These are phyloP conservation scores for Pneumocystis canis DNA, from an alignment of 1,139 yeast species.

Conservation along the genomic window DNA sequence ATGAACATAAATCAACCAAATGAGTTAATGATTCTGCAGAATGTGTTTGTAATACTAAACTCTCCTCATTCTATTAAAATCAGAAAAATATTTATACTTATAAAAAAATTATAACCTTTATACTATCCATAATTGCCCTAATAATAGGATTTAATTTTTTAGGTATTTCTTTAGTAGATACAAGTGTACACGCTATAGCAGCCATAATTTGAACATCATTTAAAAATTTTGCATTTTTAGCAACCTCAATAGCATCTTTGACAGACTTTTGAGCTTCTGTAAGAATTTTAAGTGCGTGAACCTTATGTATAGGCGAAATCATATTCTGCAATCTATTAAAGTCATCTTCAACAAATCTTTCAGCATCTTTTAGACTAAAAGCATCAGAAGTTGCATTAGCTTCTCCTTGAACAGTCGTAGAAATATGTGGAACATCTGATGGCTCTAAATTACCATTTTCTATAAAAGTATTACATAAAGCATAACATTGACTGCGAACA, in stretches of 20 bases:
- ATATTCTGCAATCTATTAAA: conserved; percentile 50
- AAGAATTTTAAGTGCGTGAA: conserved; percentile 56
- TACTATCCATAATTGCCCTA: conserved; percentile 81
- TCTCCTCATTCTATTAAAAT: conserved; percentile 38
- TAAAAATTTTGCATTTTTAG: conserved; percentile 38
- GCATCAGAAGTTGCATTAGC: conserved; percentile 91
- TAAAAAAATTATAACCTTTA: conserved; percentile 30
- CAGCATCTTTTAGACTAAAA: conserved; percentile 66
- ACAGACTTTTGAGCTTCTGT: conserved; percentile 70
- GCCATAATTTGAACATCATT: conserved; percentile 57
- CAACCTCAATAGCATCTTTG: conserved; percentile 51
- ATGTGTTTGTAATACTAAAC: conserved; percentile 49
- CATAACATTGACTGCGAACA: conserved; percentile 75
- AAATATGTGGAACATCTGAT: conserved; percentile 67
- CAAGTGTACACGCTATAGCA: conserved; percentile 58
- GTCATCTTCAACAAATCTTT: conserved; percentile 48
- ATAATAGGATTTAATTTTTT: conserved; percentile 78
- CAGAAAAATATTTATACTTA: background rate
- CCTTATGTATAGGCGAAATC: conserved; percentile 57
- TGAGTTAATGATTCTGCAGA: conserved; percentile 57
- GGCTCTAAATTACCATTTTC: conserved; percentile 62
- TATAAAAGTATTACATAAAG: conserved; percentile 60
- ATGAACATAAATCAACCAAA: conserved; percentile 44
- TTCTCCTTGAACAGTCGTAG: conserved; percentile 88
- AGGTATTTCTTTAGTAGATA: conserved; percentile 49